Evolutionary conservation across 805 yeast genomes (phyloP), one percentile per base, ranked within the genome.

Genomic region (Lachancea mirantina): DNA sequence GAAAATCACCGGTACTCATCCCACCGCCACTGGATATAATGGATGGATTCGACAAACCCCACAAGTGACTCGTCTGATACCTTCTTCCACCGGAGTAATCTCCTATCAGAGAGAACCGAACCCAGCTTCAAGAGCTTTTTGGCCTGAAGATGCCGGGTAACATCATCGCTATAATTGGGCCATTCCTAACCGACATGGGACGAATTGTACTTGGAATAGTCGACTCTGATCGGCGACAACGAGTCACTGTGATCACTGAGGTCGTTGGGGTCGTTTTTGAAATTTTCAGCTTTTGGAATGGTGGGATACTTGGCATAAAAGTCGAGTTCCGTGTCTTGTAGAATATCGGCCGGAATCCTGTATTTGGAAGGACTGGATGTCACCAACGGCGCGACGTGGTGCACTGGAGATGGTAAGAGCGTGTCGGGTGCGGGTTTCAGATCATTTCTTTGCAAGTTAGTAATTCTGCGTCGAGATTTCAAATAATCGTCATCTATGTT

Each of bases 1-100:
- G 70, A 56, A 89, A 89, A 52, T 89, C 95, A 8, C 73, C 72
- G 5, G 78, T 64, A 27, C 68, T 64, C 63, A 58, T 62, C n/a
- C 17, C n/a, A n/a, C n/a, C n/a, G n/a, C n/a, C n/a, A n/a, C n/a
- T n/a, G n/a, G n/a, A n/a, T n/a, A n/a, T n/a, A n/a, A n/a, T n/a
- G n/a, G n/a, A n/a, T n/a, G n/a, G n/a, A 7, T 23, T 7, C 26
- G 10, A 23, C 26, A 23, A 23, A n/a, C 6, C 11, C 26, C 10
- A 23, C 10, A 23, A 23, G 8, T 23, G 22, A 10, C 10, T 19
- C 22, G 22, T 19, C 9, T 23, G 13, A 14, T 7, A n/a, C 26
- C n/a, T n/a, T n/a, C n/a, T n/a, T n/a, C n/a, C n/a, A n/a, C n/a
- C n/a, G n/a, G n/a, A n/a, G n/a, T n/a, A n/a, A n/a, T n/a, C n/a